These are phyloP conservation scores for Xylaria intraflava DNA, from an alignment of 495 filamentous ascomycete species.

Conservation along the genomic window DNA sequence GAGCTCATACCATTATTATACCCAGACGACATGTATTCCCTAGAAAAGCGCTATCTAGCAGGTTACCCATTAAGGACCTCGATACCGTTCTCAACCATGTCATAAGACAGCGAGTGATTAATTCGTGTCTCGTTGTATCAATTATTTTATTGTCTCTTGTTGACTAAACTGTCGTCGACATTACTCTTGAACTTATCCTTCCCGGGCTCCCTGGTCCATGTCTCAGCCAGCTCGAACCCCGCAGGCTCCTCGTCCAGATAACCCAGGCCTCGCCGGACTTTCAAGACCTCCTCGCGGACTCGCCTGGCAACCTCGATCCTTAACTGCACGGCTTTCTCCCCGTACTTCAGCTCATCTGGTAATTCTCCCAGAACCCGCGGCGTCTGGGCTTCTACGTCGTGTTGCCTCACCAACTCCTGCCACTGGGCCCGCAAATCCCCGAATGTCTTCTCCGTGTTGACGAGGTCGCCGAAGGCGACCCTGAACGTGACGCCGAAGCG, in stretches of 20 bases:
- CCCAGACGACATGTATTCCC: neutral
- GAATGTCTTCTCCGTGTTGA: constrained; percentile 55
- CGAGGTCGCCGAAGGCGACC: constrained; percentile 64
- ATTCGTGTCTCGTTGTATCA: neutral
- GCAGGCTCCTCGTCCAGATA: constrained; percentile 67
- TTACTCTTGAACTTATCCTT: constrained; percentile 39
- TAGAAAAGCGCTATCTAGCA: neutral
- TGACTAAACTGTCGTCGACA: constrained; percentile 42
- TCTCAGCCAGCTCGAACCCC: constrained; percentile 39
- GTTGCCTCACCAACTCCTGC: constrained; percentile 49
- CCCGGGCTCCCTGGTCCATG: constrained; percentile 36
- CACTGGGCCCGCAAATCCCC: constrained; percentile 65
- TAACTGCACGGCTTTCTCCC: constrained; percentile 66
- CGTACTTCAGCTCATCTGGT: constrained; percentile 62
- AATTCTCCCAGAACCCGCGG: constrained; percentile 47
- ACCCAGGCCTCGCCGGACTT: constrained; percentile 62
- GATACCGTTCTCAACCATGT: neutral
- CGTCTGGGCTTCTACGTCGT: constrained; percentile 13
- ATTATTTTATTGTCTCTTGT: constrained; percentile 27
- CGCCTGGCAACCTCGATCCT: constrained; percentile 75
- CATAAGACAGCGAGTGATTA: neutral
- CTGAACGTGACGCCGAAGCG: constrained; percentile 62
- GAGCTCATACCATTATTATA: neutral
- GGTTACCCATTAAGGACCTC: neutral
- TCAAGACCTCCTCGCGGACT: constrained; percentile 71